These are phyloP conservation scores for Calonectria pseudoreteaudii DNA, from an alignment of 2,329 filamentous ascomycete species.

Conservation along the genomic window DNA sequence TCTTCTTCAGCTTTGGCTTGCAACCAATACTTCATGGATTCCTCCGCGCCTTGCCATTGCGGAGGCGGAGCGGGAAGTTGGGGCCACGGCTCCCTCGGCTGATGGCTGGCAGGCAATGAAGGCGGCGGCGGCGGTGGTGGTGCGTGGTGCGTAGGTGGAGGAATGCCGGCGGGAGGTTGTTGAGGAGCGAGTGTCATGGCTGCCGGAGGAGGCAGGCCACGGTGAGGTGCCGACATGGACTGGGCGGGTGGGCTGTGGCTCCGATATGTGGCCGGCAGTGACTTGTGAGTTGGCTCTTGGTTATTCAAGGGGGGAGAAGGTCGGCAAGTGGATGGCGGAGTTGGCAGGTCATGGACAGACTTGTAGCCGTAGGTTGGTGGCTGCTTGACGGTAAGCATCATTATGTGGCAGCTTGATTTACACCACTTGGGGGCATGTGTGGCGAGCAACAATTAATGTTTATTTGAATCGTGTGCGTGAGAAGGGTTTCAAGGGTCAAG, in stretches of 20 bases:
- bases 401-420: slow-evolving; percentile 50
- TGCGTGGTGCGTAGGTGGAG: slow-evolving; percentile 44
- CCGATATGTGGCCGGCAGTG: slow-evolving; percentile 52
- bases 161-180: slow-evolving; percentile 48
- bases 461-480: slow-evolving; percentile 22
- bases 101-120: slow-evolving; percentile 43
- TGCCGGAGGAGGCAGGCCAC: slow-evolving; percentile 76
- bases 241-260: slow-evolving; percentile 62
- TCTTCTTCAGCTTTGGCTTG: slow-evolving; percentile 80
- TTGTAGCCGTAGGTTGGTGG: slow-evolving; percentile 69
- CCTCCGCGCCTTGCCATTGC: slow-evolving; percentile 76
- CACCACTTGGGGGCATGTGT: slow-evolving; percentile 44
- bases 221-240: slow-evolving; percentile 77
- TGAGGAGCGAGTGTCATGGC: slow-evolving; percentile 71
- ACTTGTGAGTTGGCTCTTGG: slow-evolving; percentile 59
- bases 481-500: slow-evolving; percentile 30
- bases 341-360: slow-evolving; percentile 72
- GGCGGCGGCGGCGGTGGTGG: slow-evolving; percentile 46
- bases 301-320: slow-evolving; percentile 65
- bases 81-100: slow-evolving; percentile 56
- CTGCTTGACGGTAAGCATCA: slow-evolving; percentile 73
- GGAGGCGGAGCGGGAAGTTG: slow-evolving; percentile 73
- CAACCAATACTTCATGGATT: slow-evolving; percentile 79
- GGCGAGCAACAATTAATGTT: slow-evolving; percentile 27
- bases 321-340: slow-evolving; percentile 67